Evolutionary conservation across 805 yeast species (phyloP), one percentile per base, ranked within the genome.

Genomic region (Kluyveromyces lactis): DNA sequence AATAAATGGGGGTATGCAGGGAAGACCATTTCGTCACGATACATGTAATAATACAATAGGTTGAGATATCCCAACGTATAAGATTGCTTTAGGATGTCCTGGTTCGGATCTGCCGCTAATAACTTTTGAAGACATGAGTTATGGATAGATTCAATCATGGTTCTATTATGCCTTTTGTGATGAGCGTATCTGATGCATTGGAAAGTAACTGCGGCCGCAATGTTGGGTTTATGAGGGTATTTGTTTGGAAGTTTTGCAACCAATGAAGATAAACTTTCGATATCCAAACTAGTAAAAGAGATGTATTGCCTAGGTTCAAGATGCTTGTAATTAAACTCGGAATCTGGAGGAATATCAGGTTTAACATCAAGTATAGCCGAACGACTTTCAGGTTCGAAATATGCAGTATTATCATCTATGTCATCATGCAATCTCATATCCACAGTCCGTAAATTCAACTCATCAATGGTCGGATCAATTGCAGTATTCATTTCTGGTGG

Each of bases 11-110:
- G 86, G 44, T 77, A 73, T 35, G 63, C 64, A 17, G 58, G 51
- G 56, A 75, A 78, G 39, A 81, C 69, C 0, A 64, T 60, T 11
- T 75, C 81, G 52, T 82, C 92, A 44, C 83, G 77, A 31, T 75
- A 66, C 26, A 90, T 55, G 59, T 86, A 90, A 58, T 82, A 90
- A 52, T 81, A 79, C 37, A 90, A 63, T 48, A 84, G 79, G 43
- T 84, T 83, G 33, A 83, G 56, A 18, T 83, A 81, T 4, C 95
- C 79, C 27, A 92, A 72, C 97, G 97, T 92, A 57, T 86, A 90
- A 37, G 95, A 81, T 45, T 81, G 71, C 30, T 71, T 55, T 13
- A 83, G 83, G 40, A 82, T 79, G 53, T 83, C 90, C 24, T 79
- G 81, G 26, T 53, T 32, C 15, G 31, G 24, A 16, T 34, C 30